phyloP scores from a whole-genome alignment of 257 asterid genomes.

The Solanum phureja region DNA sequence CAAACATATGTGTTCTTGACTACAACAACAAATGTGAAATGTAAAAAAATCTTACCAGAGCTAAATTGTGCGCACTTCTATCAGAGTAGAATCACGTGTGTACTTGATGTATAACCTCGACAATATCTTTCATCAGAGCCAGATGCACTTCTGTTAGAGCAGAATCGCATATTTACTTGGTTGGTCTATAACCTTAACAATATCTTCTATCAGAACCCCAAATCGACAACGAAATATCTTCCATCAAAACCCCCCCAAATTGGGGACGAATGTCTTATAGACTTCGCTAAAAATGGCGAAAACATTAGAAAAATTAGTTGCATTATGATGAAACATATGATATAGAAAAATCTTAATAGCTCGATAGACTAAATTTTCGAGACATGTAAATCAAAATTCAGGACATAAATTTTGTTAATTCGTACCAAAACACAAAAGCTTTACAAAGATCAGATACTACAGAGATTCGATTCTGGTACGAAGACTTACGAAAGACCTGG shows the following conservation, averaged over 20 bases:
- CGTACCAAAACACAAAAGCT: not conserved
- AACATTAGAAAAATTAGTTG: too few species aligned
- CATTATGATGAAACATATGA: too few species aligned
- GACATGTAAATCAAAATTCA: not conserved
- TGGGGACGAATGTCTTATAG: too few species aligned
- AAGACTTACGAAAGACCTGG: not conserved
- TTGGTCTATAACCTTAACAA: not conserved
- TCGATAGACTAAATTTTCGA: fast-evolving
- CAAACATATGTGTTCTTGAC: not conserved
- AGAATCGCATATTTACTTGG: not conserved
- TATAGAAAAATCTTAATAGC: too few species aligned
- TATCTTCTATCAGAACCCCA: not conserved
- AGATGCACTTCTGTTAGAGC: not conserved
- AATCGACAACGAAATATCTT: not conserved
- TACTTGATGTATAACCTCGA: not conserved
- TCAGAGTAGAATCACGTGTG: not conserved
- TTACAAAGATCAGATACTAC: not conserved
- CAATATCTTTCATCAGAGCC: not conserved
- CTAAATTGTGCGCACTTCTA: not conserved
- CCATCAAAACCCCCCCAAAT: not conserved
- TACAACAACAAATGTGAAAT: not conserved
- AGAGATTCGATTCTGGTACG: not conserved
- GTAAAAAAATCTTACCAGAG: not conserved
- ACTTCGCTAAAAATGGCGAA: too few species aligned
- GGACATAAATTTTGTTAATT: not conserved